Conservation (phyloP, 2,329 filamentous ascomycete genomes). For the Trichoderma brevicompactum region DNA sequence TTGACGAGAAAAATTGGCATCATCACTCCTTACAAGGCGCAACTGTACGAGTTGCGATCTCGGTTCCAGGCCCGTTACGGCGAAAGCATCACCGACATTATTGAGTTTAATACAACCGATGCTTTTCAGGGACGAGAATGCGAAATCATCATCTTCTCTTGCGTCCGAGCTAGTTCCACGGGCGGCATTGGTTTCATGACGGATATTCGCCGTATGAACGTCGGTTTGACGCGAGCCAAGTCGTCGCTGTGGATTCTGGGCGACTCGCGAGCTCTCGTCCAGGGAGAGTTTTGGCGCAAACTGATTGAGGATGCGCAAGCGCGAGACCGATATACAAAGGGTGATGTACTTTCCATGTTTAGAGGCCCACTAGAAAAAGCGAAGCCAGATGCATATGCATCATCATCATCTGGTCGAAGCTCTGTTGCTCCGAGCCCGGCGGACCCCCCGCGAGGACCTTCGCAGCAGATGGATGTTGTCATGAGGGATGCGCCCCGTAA, state of each 20-base stretch:
- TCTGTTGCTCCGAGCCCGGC: neutral
- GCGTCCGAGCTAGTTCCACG: conserved; percentile 88
- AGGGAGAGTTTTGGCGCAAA: conserved; percentile 89
- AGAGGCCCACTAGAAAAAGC: conserved; percentile 49
- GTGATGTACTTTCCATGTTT: conserved; percentile 57
- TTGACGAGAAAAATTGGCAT: conserved; percentile 88
- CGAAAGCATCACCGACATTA: conserved; percentile 70
- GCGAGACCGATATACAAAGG: conserved; percentile 77
- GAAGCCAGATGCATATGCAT: conserved; percentile 35
- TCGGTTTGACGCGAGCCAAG: conserved; percentile 94
- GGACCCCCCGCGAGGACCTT: neutral
- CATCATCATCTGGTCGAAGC: neutral
- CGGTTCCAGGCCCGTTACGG: conserved; percentile 77
- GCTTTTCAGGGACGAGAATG: conserved; percentile 97
- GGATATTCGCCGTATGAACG: conserved; percentile 98
- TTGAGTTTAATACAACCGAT: conserved; percentile 99
- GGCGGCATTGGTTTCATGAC: conserved; percentile 98
- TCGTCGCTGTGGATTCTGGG: conserved; percentile 96
- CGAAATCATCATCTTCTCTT: conserved; percentile 98
- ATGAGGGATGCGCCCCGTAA: conserved; percentile 28
- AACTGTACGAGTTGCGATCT: conserved; percentile 77
- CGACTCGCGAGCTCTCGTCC: conserved; percentile 81
- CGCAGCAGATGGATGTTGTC: conserved; percentile 27
- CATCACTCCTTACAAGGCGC: conserved; percentile 97
- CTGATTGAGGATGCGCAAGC: conserved; percentile 80